Base-by-base conservation (phyloP, 352 stramenopile species). In the Phytophthora pinifolia region DNA sequence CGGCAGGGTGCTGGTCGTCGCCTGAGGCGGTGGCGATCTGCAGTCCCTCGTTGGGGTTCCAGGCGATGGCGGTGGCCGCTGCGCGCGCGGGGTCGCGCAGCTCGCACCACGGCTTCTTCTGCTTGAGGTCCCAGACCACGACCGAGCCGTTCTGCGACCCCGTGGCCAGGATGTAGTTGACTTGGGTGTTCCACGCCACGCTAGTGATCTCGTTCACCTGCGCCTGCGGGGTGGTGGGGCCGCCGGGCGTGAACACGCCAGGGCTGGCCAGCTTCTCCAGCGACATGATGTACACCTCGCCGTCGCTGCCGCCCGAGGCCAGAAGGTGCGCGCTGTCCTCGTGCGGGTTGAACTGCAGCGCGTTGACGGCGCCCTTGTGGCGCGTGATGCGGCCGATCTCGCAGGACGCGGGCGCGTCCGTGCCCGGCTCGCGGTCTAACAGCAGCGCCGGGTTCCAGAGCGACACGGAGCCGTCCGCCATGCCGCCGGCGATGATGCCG, bases 71-170 rank as follows among this genome's bases (percentile, higher is more conserved):
- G 30, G 90, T 96, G 9, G 99, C 83, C 22, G 89, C 82, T 38
- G 81, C 83, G 29, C 89, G 85, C 49, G 84, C 78, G 10, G 79
- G 82, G 64, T 98, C 92, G 35, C 91, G 91, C 45, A 99, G 67
- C 70, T 99, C 92, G 65, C 97, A 99, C 96, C 97, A 99, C 1
- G 96, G 90, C 65, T 98, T 98, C 67, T 98, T 98, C 59, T 97
- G 89, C 57, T 98, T 97, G 9, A 99, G 74, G 66, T 99, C 97
- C 97, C 97, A 99, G 37, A 99, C 92, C 29, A 98, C 86, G 10
- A 97, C 92, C 9, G 84, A 89, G 17, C 97, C 97, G 76, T 98
- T 97, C 62, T 94, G 79, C 44, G 90, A 89, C 12, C 92, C 92
- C 12, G 93, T 98, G 15, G 96, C 96, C 13, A 99, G 59, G 67